Evolutionary conservation across 129 eudicot species (phyloP), one percentile per base, ranked within the genome.

Genomic region (Pseudognaphalium luteoalbum): DNA sequence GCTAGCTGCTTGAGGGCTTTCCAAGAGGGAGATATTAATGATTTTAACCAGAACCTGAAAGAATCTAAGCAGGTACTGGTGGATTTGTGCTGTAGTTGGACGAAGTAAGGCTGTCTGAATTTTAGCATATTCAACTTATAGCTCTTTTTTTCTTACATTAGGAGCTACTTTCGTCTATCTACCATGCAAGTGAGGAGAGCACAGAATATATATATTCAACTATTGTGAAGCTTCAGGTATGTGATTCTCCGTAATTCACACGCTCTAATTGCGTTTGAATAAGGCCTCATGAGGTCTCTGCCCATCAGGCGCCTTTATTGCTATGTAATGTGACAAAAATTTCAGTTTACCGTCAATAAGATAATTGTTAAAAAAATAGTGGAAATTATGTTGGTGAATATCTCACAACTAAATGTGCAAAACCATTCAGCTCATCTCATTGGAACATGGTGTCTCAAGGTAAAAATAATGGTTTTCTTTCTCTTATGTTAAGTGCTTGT

Each of bases 161-260:
- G 99, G 97, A 86, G 77, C 99, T 95, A 80, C 83, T 91, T 72
- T 74, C 86, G 64, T 95, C 96, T 74, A 86, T 95, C 75, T 85
- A 80, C 68, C 92, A 91, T 73, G 90, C 99, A 66, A 89, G 99
- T 71, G 87, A 89, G 83, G 99, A 95, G 86, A 89, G 99, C 74
- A 95, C 99, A 0, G 92, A 89, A 68, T 86, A 81, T 80, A 89
- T 95, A 63, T 86, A 91, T 76, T 85, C 96, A 30, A 81, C 93
- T 33, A 87, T 91, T 52, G 84, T 95, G 32, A 95, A 91, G 81
- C 96, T 95, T 69, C 99, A 95, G 99, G 99, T 91, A 76, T 30
- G 73, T 52, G 28, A 29, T 83, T 59, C 52, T 66, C 47, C 34
- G 4, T 44, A 64, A 41, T 68, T 50, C 33, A 59, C 4, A 42